phyloP scores from a whole-genome alignment of 805 yeast genomes.

The Barnettozyma pratensis region DNA sequence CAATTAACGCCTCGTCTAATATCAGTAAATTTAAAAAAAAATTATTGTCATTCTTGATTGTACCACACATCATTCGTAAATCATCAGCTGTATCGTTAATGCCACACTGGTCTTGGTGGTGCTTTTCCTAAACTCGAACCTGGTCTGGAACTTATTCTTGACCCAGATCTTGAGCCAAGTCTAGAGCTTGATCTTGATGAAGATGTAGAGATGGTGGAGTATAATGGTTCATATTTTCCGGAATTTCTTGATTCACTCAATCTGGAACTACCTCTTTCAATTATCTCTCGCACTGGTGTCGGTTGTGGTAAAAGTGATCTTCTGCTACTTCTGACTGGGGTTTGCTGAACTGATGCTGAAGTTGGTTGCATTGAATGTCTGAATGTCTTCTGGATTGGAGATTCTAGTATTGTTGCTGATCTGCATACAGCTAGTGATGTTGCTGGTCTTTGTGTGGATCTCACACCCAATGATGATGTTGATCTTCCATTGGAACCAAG shows the following conservation, averaged over 20 bases:
- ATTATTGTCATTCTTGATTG: neutral
- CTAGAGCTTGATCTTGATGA: constrained; percentile 1
- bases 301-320: constrained; percentile 24
- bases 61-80: neutral
- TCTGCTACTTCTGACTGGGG: constrained; percentile 16
- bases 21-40: neutral
- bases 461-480: constrained; percentile 12
- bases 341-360: constrained; percentile 15
- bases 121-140: constrained; percentile 8
- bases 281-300: constrained; percentile 21
- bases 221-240: neutral
- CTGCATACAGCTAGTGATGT: constrained; percentile 19
- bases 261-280: constrained; percentile 15
- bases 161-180: constrained; percentile 1
- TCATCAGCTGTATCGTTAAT: neutral
- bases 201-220: neutral
- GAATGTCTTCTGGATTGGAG: neutral
- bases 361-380: constrained; percentile 18
- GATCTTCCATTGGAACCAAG: constrained; percentile 5
- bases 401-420: constrained; percentile 2
- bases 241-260: constrained; percentile 7
- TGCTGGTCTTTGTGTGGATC: constrained; percentile 11
- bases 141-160: constrained; percentile 3
- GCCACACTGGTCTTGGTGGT: constrained; percentile 7
- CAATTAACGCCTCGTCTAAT: too few species aligned